These are phyloP conservation scores for Botryosphaeria dothidea DNA, from an alignment of 2,329 filamentous ascomycete genomes.

Conservation along the genomic window DNA sequence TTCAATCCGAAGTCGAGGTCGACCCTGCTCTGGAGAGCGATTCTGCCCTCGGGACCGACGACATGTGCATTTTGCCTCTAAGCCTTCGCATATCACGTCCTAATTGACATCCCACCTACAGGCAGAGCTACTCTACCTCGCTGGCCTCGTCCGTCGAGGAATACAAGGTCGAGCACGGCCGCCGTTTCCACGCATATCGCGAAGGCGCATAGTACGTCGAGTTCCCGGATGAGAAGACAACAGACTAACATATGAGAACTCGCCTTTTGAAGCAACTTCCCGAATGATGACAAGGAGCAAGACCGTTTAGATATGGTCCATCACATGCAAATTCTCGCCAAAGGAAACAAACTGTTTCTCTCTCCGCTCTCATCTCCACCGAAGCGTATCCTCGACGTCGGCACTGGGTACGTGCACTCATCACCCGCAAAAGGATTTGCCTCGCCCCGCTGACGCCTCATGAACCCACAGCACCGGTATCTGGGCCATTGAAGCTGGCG, in stretches of 20 bases:
- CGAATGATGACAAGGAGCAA: conserved; percentile 17
- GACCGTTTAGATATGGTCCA: conserved; percentile 19
- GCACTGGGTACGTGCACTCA: conserved; percentile 12
- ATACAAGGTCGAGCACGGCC: conserved; percentile 28
- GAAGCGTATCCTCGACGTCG: conserved; percentile 28
- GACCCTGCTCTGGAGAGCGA: background rate
- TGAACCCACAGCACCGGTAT: conserved; percentile 18
- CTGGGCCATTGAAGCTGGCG: conserved; percentile 31
- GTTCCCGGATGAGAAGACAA: background rate
- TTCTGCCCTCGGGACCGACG: background rate
- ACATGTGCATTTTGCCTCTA: background rate
- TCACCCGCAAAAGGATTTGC: background rate
- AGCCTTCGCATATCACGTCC: too few species aligned
- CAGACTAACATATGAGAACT: background rate
- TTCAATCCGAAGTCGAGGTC: background rate
- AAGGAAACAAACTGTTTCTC: conserved; percentile 22
- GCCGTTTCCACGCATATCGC: conserved; percentile 39
- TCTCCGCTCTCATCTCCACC: conserved; percentile 21
- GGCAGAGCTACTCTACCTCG: conserved; percentile 25
- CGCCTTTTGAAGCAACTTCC: conserved; percentile 26
- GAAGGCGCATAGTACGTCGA: conserved; percentile 23
- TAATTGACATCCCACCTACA: background rate
- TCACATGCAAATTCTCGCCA: conserved; percentile 8
- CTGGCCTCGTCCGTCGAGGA: conserved; percentile 21
- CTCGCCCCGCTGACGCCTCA: background rate